Percentiles rank a stretch among this genome's conserved stretches.
Evolutionary conservation across 352 stramenopile genomes (phyloP).

Genomic region (Globisporangium polare): DNA sequence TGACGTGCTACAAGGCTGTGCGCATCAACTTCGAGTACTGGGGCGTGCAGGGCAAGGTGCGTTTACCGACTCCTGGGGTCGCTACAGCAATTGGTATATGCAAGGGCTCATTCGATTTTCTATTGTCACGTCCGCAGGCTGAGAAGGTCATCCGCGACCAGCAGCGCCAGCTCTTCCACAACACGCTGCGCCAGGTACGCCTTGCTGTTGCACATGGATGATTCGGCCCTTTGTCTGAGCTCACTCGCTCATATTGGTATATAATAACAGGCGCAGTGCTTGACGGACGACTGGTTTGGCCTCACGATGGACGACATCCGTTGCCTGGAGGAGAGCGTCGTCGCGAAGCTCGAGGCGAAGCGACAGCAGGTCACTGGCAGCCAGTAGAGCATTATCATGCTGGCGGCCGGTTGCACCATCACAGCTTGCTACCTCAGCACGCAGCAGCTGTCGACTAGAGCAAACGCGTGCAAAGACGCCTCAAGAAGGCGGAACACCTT

Average conservation of each 20-base stretch:
- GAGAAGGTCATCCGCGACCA: slow-evolving; percentile 83
- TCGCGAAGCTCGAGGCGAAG: slow-evolving; percentile 76
- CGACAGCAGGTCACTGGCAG: slow-evolving; percentile 39
- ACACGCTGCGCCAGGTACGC: slow-evolving; percentile 42
- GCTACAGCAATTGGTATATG: no score
- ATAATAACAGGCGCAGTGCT: slow-evolving; percentile 68
- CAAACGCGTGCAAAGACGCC: background rate
- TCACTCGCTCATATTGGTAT: no score
- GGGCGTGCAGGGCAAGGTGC: slow-evolving; percentile 76
- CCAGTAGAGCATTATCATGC: slow-evolving; percentile 17
- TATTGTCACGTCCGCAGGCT: slow-evolving; percentile 21
- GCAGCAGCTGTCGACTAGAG: background rate
- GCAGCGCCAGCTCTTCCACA: slow-evolving; percentile 81
- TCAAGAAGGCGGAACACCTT: background rate
- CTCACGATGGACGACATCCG: slow-evolving; percentile 85
- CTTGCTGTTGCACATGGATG: no score
- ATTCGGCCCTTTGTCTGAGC: no score
- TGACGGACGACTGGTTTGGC: slow-evolving; percentile 80
- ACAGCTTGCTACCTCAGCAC: background rate
- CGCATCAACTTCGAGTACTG: slow-evolving; percentile 89
- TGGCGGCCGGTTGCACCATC: background rate
- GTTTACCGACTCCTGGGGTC: background rate
- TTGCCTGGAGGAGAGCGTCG: slow-evolving; percentile 65
- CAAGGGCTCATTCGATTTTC: background rate
- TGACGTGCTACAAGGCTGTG: slow-evolving; percentile 87